These are phyloP conservation scores for Boletus rex-veris DNA, from an alignment of 768 basidiomycete genomes.

Conservation along the genomic window DNA sequence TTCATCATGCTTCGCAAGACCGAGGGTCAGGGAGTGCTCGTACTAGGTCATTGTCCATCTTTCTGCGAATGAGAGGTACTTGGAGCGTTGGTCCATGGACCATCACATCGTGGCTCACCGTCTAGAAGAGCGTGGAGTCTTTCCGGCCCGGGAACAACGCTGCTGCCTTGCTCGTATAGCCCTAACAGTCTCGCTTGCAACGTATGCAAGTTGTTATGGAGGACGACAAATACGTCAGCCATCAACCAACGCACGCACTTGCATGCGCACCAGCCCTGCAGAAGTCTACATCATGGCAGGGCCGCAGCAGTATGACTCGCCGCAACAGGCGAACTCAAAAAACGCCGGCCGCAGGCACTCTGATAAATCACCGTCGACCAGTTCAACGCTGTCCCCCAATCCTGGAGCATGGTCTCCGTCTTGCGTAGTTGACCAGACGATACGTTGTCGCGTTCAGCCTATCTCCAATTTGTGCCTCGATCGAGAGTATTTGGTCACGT, in stretches of 20 bases:
- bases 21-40: neutral
- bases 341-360: too few relatives aligned
- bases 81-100: neutral
- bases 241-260: too few relatives aligned
- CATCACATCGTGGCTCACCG: neutral
- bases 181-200: neutral
- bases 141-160: neutral
- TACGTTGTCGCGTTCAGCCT: too few relatives aligned
- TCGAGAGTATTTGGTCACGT: too few relatives aligned
- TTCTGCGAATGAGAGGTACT: neutral
- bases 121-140: neutral
- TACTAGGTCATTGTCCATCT: neutral
- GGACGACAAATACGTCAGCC: too few relatives aligned
- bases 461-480: too few relatives aligned
- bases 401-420: neutral
- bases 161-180: neutral
- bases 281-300: too few relatives aligned
- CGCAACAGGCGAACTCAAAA: too few relatives aligned
- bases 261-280: too few relatives aligned
- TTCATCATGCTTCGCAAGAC: slow-evolving; percentile 58
- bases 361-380: neutral
- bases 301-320: too few relatives aligned
- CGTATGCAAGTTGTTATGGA: neutral
- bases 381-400: neutral
- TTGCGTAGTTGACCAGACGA: slow-evolving; percentile 50